Evolutionary conservation across 129 eudicot genomes (phyloP).

Genomic region (Solidago caesia): DNA sequence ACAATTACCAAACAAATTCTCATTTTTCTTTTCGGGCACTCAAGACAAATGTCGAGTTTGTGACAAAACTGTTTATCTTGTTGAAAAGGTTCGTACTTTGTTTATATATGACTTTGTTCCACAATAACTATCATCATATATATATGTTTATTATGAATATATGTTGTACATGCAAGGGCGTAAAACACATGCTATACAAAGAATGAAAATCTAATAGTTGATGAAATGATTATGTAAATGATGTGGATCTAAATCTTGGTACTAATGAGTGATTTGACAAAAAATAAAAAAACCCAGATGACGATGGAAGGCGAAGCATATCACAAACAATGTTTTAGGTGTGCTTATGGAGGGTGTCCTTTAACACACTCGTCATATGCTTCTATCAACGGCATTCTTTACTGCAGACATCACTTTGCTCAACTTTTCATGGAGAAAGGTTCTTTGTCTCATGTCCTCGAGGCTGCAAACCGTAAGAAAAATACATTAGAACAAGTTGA

Average conservation of each 20-base stretch:
- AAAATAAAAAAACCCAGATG: constrained; percentile 35
- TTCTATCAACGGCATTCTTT: constrained; percentile 59
- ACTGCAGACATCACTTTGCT: constrained; percentile 79
- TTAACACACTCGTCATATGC: constrained; percentile 91
- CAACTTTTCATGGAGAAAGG: constrained; percentile 96
- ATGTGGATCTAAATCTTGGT: not conserved
- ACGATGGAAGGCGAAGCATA: constrained; percentile 77
- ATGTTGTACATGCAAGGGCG: no score
- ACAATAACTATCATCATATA: not conserved
- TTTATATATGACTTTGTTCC: not conserved
- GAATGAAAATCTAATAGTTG: not conserved
- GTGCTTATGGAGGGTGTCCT: constrained; percentile 88
- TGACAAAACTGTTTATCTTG: constrained; percentile 70
- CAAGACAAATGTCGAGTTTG: constrained; percentile 84
- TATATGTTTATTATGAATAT: no score
- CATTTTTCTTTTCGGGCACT: constrained; percentile 78
- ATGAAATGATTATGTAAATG: not conserved
- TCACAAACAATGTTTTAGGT: constrained; percentile 82
- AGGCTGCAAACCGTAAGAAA: constrained; percentile 49
- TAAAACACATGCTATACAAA: no score
- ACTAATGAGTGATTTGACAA: not conserved
- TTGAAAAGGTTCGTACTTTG: constrained; percentile 63
- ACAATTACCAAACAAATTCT: constrained; percentile 59
- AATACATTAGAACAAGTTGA: constrained; percentile 8
- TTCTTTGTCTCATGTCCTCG: constrained; percentile 59